Conservation (phyloP, 345 rosid genomes). For the Litchi chinensis region DNA sequence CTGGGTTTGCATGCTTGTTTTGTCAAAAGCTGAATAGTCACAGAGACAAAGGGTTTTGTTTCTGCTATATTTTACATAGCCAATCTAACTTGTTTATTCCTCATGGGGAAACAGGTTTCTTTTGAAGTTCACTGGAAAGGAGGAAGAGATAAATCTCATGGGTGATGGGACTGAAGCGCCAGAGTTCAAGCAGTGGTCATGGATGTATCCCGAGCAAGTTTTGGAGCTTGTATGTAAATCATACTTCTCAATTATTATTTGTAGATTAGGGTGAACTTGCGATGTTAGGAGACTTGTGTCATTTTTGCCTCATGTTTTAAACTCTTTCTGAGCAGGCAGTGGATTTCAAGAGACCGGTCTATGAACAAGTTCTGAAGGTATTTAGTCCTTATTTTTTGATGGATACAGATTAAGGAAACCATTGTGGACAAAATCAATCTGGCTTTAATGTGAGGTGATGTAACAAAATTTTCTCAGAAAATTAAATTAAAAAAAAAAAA, state of each 20-base stretch:
- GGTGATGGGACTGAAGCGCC: slow-evolving; percentile 76
- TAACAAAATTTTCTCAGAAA: not conserved
- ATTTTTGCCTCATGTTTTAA: slow-evolving; percentile 7
- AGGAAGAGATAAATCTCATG: slow-evolving; percentile 72
- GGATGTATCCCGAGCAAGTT: slow-evolving; percentile 68
- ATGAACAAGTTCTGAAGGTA: slow-evolving; percentile 59
- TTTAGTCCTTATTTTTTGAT: slow-evolving; percentile 53
- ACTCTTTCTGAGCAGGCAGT: slow-evolving; percentile 43
- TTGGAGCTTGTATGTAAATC: slow-evolving; percentile 50
- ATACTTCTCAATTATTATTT: not conserved
- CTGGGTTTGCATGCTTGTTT: not conserved
- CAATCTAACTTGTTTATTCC: slow-evolving; percentile 5
- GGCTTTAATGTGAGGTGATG: not conserved
- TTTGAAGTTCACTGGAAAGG: slow-evolving; percentile 69
- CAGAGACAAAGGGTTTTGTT: not conserved
- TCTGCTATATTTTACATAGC: not conserved
- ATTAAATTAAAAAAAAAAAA: not conserved
- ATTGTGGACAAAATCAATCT: slow-evolving; percentile 15
- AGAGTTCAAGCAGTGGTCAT: slow-evolving; percentile 71
- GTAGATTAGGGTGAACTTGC: not conserved
- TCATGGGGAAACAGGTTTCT: slow-evolving; percentile 58
- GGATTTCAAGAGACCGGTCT: slow-evolving; percentile 72
- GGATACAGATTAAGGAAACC: slow-evolving; percentile 33
- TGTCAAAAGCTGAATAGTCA: not conserved
- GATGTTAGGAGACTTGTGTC: not conserved